These are phyloP conservation scores for Sporothrix curviconia DNA, from an alignment of 2,329 filamentous ascomycete species.

Conservation along the genomic window DNA sequence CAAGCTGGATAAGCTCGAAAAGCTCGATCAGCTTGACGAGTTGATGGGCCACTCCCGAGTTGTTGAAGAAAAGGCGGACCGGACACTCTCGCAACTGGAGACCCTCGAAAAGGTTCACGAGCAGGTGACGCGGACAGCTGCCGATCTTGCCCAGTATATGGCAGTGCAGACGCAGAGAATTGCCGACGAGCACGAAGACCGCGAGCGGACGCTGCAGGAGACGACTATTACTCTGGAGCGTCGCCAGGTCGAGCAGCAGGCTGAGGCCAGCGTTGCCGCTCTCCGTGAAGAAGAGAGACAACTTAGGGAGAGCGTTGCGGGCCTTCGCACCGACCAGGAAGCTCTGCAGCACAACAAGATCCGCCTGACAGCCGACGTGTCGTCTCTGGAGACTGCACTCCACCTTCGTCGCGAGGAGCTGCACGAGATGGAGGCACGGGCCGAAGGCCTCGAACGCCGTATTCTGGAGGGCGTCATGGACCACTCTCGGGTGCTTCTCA, in stretches of 20 bases:
- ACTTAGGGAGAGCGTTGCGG: conserved; percentile 50
- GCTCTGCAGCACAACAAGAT: conserved; percentile 71
- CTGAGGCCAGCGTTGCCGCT: conserved; percentile 47
- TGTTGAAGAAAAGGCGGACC: conserved; percentile 40
- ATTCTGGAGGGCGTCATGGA: conserved; percentile 95
- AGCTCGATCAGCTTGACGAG: conserved; percentile 53
- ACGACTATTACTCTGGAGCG: conserved; percentile 75
- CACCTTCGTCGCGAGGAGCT: conserved; percentile 86
- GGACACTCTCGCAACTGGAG: conserved; percentile 68
- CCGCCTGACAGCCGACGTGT: conserved; percentile 75
- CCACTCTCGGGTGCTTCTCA: conserved; percentile 84
- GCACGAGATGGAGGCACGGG: conserved; percentile 80
- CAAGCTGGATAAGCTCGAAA: conserved; percentile 46
- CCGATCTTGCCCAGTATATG: conserved; percentile 78
- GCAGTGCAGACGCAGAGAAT: conserved; percentile 68
- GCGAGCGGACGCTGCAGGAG: conserved; percentile 73
- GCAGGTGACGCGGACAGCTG: conserved; percentile 76
- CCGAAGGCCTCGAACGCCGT: conserved; percentile 80
- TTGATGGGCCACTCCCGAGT: conserved; percentile 57
- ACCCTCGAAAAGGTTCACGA: conserved; percentile 84
- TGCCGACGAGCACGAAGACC: conserved; percentile 69
- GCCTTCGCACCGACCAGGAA: conserved; percentile 64
- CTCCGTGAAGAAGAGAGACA: conserved; percentile 44
- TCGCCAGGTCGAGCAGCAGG: conserved; percentile 56
- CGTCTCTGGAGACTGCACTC: conserved; percentile 83